Evolutionary conservation across 2,329 filamentous ascomycete species (phyloP), one percentile per base, ranked within the genome.

Genomic region (Beauveria sp.): DNA sequence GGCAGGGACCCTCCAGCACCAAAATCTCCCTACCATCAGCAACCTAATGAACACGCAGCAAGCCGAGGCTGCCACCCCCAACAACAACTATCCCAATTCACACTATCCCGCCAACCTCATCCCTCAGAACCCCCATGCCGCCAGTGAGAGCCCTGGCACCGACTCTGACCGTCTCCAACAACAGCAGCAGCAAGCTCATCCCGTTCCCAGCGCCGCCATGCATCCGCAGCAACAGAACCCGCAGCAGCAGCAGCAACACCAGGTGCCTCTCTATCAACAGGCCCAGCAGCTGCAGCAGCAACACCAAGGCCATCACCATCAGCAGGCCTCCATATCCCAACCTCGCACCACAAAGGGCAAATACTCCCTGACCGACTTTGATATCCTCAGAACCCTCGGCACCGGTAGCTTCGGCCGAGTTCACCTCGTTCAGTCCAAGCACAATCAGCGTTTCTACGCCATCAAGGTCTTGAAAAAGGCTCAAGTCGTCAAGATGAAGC

Each of bases 401-500:
- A 99, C 95, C 40, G 95, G 95, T 71, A 97, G 93, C 75, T 99
- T 99, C 76, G 95, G 95, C 51, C 85, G 95, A 67, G 95, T 99
- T 50, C 95, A 99, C 73, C 81, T 99, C 63, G 95, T 98, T 58
- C 95, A 98, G 78, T 97, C 93, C 66, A 95, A 93, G 76, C 95
- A 99, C 78, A 99, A 99, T 75, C 90, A 96, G 77, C 88, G 95
- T 64, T 99, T 93, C 81, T 99, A 99, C 77, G 95, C 95, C 51
- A 88, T 99, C 77, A 99, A 99, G 79, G 95, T 99, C 66, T 79
- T 99, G 76, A 99, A 99, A 76, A 99, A 99, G 83, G 88, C 88
- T 54, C 95, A 99, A 78, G 93, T 99, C 60, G 92, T 99, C 75
- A 96, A 96, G 81, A 98, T 99, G 95, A 99, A 99, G 84, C 95